Evolutionary conservation across 805 yeast genomes (phyloP).

Genomic region (Ogataea polymorpha): DNA sequence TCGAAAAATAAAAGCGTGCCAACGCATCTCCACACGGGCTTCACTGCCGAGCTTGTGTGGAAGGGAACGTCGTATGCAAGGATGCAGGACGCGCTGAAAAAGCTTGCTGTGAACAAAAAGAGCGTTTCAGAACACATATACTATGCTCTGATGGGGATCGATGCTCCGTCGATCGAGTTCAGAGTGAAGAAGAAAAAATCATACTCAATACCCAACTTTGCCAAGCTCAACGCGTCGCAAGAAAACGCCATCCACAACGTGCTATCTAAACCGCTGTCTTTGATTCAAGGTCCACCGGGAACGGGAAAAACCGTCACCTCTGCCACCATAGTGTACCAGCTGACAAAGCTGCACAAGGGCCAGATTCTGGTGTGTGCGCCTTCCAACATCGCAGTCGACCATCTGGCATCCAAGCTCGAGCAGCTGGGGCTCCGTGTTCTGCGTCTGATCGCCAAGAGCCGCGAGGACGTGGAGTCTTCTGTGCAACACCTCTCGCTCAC

Average conservation of each 20-base stretch:
- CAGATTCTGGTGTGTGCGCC: conserved; percentile 89
- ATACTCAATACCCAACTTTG: conserved; percentile 63
- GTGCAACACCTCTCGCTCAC: conserved; percentile 59
- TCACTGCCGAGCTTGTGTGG: conserved; percentile 88
- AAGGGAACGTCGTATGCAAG: conserved; percentile 78
- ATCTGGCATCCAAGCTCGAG: conserved; percentile 70
- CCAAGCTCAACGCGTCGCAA: conserved; percentile 75
- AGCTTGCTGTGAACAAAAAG: conserved; percentile 65
- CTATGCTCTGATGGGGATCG: conserved; percentile 78
- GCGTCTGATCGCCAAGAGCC: conserved; percentile 67
- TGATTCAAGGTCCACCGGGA: conserved; percentile 96
- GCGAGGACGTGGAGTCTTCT: conserved; percentile 76
- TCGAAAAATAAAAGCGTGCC: conserved; percentile 46
- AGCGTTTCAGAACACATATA: conserved; percentile 74
- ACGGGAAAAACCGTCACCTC: conserved; percentile 96
- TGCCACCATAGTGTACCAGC: conserved; percentile 79
- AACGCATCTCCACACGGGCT: conserved; percentile 57
- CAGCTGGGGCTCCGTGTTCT: conserved; percentile 74
- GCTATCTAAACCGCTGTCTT: conserved; percentile 65
- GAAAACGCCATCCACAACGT: conserved; percentile 70
- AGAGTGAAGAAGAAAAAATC: conserved; percentile 58
- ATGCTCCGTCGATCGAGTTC: conserved; percentile 60
- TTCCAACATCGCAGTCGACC: conserved; percentile 93
- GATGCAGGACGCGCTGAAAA: conserved; percentile 74
- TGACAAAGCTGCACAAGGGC: conserved; percentile 57